These are phyloP conservation scores for Salicornia ramosissima DNA, from an alignment of 148 eudicot genomes.

Conservation along the genomic window DNA sequence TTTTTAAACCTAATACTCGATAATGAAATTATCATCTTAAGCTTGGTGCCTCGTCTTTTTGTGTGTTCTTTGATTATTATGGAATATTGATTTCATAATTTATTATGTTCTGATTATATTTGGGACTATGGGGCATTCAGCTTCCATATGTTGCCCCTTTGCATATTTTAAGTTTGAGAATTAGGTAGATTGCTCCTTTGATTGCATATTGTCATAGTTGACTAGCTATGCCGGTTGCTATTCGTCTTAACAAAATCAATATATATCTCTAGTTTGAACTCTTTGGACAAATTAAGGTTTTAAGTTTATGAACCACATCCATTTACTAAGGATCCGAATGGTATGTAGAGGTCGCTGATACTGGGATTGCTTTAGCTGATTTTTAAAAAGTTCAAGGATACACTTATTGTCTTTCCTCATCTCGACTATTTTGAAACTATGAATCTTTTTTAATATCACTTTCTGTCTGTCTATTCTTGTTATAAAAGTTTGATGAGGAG, in stretches of 20 bases:
- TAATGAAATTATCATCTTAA: neutral
- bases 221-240: too few relatives aligned
- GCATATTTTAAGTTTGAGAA: neutral
- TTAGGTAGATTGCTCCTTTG: too few relatives aligned
- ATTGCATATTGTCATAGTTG: too few relatives aligned
- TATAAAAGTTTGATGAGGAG: too few relatives aligned
- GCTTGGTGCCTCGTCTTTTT: neutral
- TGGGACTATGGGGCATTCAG: neutral
- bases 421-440: too few relatives aligned
- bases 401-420: neutral
- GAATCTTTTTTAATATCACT: too few relatives aligned
- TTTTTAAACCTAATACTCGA: neutral
- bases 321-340: neutral
- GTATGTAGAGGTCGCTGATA: neutral
- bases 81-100: neutral
- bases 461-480: neutral
- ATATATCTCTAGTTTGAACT: too few relatives aligned
- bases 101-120: neutral
- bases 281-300: neutral
- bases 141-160: neutral
- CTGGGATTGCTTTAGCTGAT: neutral
- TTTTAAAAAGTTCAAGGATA: neutral
- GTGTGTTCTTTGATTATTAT: neutral
- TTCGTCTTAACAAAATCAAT: neutral
- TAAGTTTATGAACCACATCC: neutral